A percentile compares a stretch with the other conserved stretches of the same genome.
These are phyloP conservation scores for Fomitopsis schrenkii DNA, from an alignment of 1,284 basidiomycete genomes.

Conservation along the genomic window DNA sequence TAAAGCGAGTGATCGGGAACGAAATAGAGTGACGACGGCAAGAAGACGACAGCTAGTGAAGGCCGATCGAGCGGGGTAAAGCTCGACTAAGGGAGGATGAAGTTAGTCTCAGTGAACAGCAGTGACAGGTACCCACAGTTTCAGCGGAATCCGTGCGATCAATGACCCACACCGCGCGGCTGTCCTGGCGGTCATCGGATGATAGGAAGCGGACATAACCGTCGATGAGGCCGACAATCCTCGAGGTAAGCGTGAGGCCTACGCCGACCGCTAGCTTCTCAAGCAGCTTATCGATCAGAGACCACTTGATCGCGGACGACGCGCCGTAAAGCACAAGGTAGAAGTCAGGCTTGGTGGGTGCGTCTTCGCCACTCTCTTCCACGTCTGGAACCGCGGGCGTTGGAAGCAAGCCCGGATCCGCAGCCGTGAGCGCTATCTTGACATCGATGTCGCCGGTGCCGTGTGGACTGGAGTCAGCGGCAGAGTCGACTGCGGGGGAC, in stretches of 20 bases:
- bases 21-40: conserved; percentile 43
- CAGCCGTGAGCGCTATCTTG: conserved; percentile 16
- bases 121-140: conserved; percentile 41
- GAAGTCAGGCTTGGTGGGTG: conserved; percentile 35
- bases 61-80: conserved; percentile 37
- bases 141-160: conserved; percentile 46
- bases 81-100: conserved; percentile 41
- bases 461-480: conserved; percentile 5
- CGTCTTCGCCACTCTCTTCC: conserved; percentile 18
- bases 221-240: conserved; percentile 10
- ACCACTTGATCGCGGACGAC: conserved; percentile 52
- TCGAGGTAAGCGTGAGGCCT: conserved; percentile 19
- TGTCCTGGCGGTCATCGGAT: conserved; percentile 10
- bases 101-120: conserved; percentile 34
- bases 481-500: conserved; percentile 12
- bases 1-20: conserved; percentile 53
- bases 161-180: conserved; percentile 39
- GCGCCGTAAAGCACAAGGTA: conserved; percentile 61
- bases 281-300: conserved; percentile 51
- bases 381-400: conserved; percentile 35
- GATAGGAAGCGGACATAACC: conserved; percentile 17
- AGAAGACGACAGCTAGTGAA: conserved; percentile 62
- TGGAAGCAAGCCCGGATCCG: conserved; percentile 34
- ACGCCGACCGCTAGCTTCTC: conserved; percentile 32
- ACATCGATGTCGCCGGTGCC: conserved; percentile 5